Evolutionary conservation across 306 rosid species (phyloP).

Genomic region (Quercus dentata): DNA sequence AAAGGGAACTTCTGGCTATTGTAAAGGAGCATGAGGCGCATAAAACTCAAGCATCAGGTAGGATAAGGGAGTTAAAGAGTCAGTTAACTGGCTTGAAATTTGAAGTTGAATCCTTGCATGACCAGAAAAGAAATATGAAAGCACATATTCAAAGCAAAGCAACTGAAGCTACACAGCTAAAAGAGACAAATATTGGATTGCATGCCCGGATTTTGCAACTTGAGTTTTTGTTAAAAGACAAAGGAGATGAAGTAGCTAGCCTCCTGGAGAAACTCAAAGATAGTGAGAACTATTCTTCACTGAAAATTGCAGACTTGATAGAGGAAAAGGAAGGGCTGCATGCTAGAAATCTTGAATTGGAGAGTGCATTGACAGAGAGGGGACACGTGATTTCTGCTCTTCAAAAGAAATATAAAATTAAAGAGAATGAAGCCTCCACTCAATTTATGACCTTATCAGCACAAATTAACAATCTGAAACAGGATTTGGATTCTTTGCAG

Average conservation of each 20-base stretch:
- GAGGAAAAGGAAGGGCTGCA: slow-evolving; percentile 37
- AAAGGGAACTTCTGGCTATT: slow-evolving; percentile 24
- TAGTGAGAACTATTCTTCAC: slow-evolving; percentile 22
- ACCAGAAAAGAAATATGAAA: slow-evolving; percentile 35
- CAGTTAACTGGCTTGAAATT: slow-evolving; percentile 25
- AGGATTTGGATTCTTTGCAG: slow-evolving; percentile 39
- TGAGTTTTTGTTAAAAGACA: slow-evolving; percentile 33
- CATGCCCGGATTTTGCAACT: slow-evolving; percentile 32
- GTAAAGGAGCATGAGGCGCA: slow-evolving; percentile 17
- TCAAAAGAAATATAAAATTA: slow-evolving; percentile 7
- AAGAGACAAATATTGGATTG: slow-evolving; percentile 23
- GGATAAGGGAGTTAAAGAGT: slow-evolving; percentile 31
- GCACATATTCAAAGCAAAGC: slow-evolving; percentile 35
- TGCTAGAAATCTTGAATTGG: slow-evolving; percentile 37
- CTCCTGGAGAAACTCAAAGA: slow-evolving; percentile 23
- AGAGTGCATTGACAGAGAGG: slow-evolving; percentile 28
- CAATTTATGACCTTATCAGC: slow-evolving; percentile 22
- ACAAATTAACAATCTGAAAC: slow-evolving; percentile 27
- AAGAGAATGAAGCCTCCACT: slow-evolving; percentile 31
- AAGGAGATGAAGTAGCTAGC: slow-evolving; percentile 28
- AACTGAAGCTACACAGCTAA: slow-evolving; percentile 25
- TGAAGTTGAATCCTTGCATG: slow-evolving; percentile 28
- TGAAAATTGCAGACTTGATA: slow-evolving; percentile 27
- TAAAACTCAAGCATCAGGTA: slow-evolving; percentile 9
- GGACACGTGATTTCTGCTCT: slow-evolving; percentile 30